Evolutionary conservation across 2,329 filamentous ascomycete species (phyloP), one percentile per base, ranked within the genome.

Genomic region (Lachnellula willkommii): DNA sequence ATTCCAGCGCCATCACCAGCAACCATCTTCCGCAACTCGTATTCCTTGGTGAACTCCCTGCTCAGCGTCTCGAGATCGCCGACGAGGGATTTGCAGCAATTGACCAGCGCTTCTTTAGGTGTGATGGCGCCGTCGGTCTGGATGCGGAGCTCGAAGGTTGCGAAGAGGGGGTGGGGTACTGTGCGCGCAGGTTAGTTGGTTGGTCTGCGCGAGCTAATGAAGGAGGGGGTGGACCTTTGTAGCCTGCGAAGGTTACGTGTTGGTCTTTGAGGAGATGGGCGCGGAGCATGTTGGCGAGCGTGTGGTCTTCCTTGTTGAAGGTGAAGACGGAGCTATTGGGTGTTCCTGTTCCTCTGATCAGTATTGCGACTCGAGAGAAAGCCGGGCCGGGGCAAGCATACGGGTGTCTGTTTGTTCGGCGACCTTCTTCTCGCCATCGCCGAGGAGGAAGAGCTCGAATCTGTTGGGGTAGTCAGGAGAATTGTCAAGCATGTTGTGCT

Each of bases 231-330:
- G 60, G 72, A 87, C 88, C 84, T 74, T 95, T 95, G 79, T 99
- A 99, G 12, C 88, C 94, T 57, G 92, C 86, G 79, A 97, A 95
- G 66, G 88, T 78, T 65, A 99, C 88, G 70, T 95, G 87, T 17
- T 84, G 82, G 67, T 90, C 88, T 71, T 89, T 85, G 75, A 94
- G 85, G 55, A 99, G 87, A 67, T 93, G 89, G 68, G 90, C 86
- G 48, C 88, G 83, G 55, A 99, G 81, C 54, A 99, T 80, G 72
- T 99, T 96, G 66, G 87, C 94, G 26, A 99, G 82, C 1, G 93
- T 96, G 75, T 96, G 93, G 67, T 99, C 94, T 73, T 99, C 94
- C 73, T 96, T 97, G 74, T 90, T 90, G 74, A 99, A 85, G 57
- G 90, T 85, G 76, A 99, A 99, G 73, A 96, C 89, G 9, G 90